Evolutionary conservation across 331 rosid species (phyloP), one percentile per base, ranked within the genome.

Genomic region (Malus hybrid): DNA sequence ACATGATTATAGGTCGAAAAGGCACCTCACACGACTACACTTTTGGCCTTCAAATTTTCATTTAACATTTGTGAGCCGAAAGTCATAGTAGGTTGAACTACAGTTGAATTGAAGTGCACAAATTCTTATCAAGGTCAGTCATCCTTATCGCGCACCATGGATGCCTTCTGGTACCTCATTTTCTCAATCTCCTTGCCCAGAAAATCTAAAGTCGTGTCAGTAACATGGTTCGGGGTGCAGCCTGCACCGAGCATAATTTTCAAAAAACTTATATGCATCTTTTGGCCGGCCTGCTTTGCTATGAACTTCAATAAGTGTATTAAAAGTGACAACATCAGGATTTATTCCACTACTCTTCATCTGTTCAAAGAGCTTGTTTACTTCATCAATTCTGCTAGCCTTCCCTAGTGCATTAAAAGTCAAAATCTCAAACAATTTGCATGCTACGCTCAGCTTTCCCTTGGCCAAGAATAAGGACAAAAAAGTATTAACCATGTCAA

Each of bases 391-490:
- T 24, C 24, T 24, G 24, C 24, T 24, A 24, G 24, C 24, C 24
- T 24, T 24, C 24, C 24, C 24, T 24, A 24, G 24, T 24, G 24
- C 24, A 24, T 24, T 24, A 24, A 24, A 24, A 24, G 33, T 82
- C 82, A 94, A 94, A 82, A 90, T 88, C 87, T 94, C 97, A 78
- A 94, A 94, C 77, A 94, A 76, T 75, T 86, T 91, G 88, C 99
- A 91, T 20, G 99, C 97, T 83, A 88, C 20, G 75, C 84, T 94
- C 81, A 91, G 80, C 77, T 88, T 94, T 81, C 97, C 97, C 82
- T 91, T 91, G 32, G 97, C 90, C 79, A 94, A 77, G 79, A 94
- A 88, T 68, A 91, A 86, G 60, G 96, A 90, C 84, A 91, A 74
- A 78, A 88, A 94, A 28, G 99, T 91, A 72, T 94, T 90, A 68